Evolutionary conservation across 2,329 filamentous ascomycete genomes (phyloP).

Genomic region (Hymenoscyphus fraxineus): DNA sequence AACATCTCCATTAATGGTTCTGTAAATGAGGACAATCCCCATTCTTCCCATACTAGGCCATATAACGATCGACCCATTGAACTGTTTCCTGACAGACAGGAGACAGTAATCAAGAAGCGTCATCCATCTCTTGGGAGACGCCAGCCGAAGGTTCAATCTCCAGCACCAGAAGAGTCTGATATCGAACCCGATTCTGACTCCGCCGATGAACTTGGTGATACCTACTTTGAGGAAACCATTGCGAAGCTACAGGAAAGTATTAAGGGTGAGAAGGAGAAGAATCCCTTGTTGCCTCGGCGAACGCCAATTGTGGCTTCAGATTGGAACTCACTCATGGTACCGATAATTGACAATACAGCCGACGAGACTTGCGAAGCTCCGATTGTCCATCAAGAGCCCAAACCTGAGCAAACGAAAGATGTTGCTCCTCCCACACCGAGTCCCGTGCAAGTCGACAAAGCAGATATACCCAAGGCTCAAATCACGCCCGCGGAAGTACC

Average conservation of each 20-base stretch:
- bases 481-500: background rate
- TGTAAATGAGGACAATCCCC: background rate
- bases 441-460: conserved; percentile 5
- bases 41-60: background rate
- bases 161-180: conserved; percentile 18
- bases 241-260: conserved; percentile 27
- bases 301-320: conserved; percentile 14
- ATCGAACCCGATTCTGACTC: conserved; percentile 30
- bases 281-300: conserved; percentile 21
- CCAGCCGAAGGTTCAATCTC: conserved; percentile 14
- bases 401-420: conserved; percentile 6
- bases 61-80: background rate
- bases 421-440: background rate
- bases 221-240: conserved; percentile 34
- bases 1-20: conserved; percentile 7
- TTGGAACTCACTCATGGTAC: conserved; percentile 22
- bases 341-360: conserved; percentile 18
- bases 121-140: conserved; percentile 23
- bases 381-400: conserved; percentile 9
- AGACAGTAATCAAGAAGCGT: conserved; percentile 14
- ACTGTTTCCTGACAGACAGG: background rate
- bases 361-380: conserved; percentile 20
- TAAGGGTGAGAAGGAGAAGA: conserved; percentile 17
- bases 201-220: conserved; percentile 33
- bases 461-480: background rate